These are phyloP conservation scores for Fibroporia radiculosa DNA, from an alignment of 768 basidiomycete species.

Conservation along the genomic window DNA sequence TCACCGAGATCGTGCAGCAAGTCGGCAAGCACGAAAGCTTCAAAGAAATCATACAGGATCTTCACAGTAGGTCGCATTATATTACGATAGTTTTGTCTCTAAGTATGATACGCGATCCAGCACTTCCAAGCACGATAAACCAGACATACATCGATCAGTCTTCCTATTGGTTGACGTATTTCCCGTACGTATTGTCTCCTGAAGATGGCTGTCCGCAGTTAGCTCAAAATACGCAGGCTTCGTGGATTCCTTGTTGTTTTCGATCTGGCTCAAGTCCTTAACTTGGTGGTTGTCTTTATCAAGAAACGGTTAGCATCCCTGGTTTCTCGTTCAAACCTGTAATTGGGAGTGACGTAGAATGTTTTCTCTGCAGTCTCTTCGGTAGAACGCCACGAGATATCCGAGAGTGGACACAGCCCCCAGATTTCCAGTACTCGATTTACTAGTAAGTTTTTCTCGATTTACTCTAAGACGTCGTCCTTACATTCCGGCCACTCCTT, in stretches of 20 bases:
- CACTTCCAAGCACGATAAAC: conserved; percentile 67
- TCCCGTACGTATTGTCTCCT: conserved; percentile 49
- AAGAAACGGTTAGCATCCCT: conserved; percentile 55
- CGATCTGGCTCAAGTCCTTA: conserved; percentile 92
- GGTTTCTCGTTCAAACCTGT: background rate
- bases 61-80: conserved; percentile 29
- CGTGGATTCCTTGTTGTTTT: conserved; percentile 94
- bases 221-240: conserved; percentile 37
- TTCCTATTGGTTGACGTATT: conserved; percentile 90
- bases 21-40: conserved; percentile 42
- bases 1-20: conserved; percentile 37
- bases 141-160: conserved; percentile 86
- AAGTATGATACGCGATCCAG: conserved; percentile 27
- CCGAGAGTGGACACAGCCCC: conserved; percentile 84
- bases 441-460: conserved; percentile 54
- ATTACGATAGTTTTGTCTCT: background rate
- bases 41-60: conserved; percentile 34
- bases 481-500: background rate
- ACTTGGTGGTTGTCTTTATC: conserved; percentile 79
- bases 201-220: background rate
- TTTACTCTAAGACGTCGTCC: background rate
- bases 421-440: conserved; percentile 80
- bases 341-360: background rate
- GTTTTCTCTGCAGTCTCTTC: conserved; percentile 42
- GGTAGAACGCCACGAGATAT: conserved; percentile 89